phyloP scores from a whole-genome alignment of 2,329 filamentous ascomycete genomes.

The Sclerotiophoma versabilis region DNA sequence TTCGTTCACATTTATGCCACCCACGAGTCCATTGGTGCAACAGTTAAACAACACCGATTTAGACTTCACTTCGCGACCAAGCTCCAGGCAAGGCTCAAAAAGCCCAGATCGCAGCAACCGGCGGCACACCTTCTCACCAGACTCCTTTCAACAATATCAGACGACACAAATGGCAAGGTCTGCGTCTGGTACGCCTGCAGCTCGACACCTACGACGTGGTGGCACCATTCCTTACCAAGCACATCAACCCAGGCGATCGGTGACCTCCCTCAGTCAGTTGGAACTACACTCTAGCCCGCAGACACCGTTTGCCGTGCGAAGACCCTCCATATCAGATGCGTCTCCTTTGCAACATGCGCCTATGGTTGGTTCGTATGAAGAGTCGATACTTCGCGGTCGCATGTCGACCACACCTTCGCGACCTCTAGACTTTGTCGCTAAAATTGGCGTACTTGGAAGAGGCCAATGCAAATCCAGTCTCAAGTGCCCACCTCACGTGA shows the following conservation, averaged over 20 bases:
- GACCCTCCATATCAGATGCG: constrained; percentile 77
- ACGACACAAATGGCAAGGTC: constrained; percentile 49
- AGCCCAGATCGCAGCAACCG: constrained; percentile 62
- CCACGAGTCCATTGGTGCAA: constrained; percentile 91
- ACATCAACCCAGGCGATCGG: constrained; percentile 77
- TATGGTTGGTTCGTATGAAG: constrained; percentile 97
- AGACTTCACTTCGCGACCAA: constrained; percentile 62
- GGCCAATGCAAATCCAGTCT: constrained; percentile 88
- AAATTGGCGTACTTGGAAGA: constrained; percentile 90
- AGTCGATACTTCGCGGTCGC: constrained; percentile 90
- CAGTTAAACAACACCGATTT: constrained; percentile 84
- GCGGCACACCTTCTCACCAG: constrained; percentile 75
- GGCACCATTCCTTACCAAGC: constrained; percentile 72
- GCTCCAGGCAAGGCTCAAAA: constrained; percentile 45
- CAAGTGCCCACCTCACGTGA: constrained; percentile 87
- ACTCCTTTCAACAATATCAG: constrained; percentile 60
- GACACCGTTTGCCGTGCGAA: constrained; percentile 59
- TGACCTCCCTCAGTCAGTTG: constrained; percentile 64
- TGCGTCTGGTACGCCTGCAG: constrained; percentile 39
- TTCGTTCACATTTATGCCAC: constrained; percentile 83
- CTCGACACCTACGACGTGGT: constrained; percentile 62
- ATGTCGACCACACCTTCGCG: constrained; percentile 98
- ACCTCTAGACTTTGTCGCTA: constrained; percentile 89
- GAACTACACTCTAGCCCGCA: constrained; percentile 52
- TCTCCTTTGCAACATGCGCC: constrained; percentile 87